phyloP scores from a whole-genome alignment of 2,329 filamentous ascomycete species.

The Anthostomella pinea region DNA sequence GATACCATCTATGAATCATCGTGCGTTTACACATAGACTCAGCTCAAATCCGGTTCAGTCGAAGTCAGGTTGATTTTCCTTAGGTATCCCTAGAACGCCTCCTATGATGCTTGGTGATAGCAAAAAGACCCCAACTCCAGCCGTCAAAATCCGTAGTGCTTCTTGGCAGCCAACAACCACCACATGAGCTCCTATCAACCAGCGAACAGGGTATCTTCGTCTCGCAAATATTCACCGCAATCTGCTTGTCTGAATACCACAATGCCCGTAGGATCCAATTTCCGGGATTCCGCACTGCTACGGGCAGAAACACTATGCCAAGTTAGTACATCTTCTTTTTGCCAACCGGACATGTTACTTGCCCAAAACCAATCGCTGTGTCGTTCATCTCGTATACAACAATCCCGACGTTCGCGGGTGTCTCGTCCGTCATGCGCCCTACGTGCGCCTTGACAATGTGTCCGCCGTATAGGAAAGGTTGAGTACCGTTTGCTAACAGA shows the following conservation, averaged over 20 bases:
- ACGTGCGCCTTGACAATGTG: conserved; percentile 68
- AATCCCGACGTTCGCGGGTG: conserved; percentile 87
- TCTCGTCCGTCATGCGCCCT: conserved; percentile 54
- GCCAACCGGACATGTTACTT: too few species aligned
- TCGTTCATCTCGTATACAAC: conserved; percentile 92
- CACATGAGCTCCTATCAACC: conserved; percentile 33
- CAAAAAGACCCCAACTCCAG: conserved; percentile 21
- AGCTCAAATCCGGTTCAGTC: background rate
- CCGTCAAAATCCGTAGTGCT: too few species aligned
- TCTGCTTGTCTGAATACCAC: conserved; percentile 90
- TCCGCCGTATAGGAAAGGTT: conserved; percentile 94
- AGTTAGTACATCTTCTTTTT: conserved; percentile 12
- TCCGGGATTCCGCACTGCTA: conserved; percentile 51
- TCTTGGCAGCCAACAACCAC: too few species aligned
- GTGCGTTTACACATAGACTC: too few species aligned
- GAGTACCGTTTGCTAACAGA: conserved; percentile 71
- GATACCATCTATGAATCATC: too few species aligned
- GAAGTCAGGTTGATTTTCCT: too few species aligned
- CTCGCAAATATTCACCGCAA: conserved; percentile 89
- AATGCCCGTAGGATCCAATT: conserved; percentile 86
- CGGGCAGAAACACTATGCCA: conserved; percentile 18
- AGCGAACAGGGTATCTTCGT: conserved; percentile 67
- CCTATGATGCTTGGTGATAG: conserved; percentile 11
- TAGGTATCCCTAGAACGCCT: conserved; percentile 19
- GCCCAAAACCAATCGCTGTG: conserved; percentile 85